Evolutionary conservation across 495 filamentous ascomycete species (phyloP).

Genomic region (Aspergillus nanangensis): DNA sequence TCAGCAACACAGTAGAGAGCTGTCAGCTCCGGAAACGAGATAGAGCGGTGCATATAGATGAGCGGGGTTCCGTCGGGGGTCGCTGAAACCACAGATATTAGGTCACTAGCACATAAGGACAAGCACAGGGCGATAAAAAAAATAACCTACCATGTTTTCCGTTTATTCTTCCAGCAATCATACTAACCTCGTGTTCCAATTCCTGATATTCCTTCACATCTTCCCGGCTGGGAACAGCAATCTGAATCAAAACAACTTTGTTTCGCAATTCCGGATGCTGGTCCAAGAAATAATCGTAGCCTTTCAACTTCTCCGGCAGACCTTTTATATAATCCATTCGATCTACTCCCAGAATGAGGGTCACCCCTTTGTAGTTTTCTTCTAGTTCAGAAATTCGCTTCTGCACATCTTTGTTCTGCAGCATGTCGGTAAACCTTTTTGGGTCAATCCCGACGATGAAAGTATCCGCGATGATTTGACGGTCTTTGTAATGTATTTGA

Average conservation of each 20-base stretch:
- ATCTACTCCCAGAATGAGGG: conserved; percentile 90
- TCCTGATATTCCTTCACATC: conserved; percentile 98
- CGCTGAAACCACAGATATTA: conserved; percentile 29
- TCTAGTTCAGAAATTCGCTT: conserved; percentile 72
- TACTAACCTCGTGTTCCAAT: conserved; percentile 81
- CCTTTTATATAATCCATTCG: conserved; percentile 95
- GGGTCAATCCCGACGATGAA: conserved; percentile 95
- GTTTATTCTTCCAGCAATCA: conserved; percentile 87
- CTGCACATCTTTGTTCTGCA: conserved; percentile 68
- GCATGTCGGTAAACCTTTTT: conserved; percentile 76
- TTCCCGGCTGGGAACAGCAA: conserved; percentile 84
- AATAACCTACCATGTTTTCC: conserved; percentile 53
- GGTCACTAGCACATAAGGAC: neutral
- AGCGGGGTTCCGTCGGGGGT: conserved; percentile 90
- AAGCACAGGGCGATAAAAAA: neutral
- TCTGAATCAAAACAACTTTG: conserved; percentile 88
- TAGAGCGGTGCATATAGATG: conserved; percentile 86
- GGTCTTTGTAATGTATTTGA: conserved; percentile 72
- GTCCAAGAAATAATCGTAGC: conserved; percentile 83
- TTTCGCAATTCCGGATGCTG: conserved; percentile 90
- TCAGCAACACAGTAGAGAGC: conserved; percentile 88
- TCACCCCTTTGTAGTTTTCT: conserved; percentile 79
- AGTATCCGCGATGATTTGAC: conserved; percentile 67
- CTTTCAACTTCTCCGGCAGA: conserved; percentile 90
- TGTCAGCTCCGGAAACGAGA: conserved; percentile 78